Evolutionary conservation across 257 asterid genomes (phyloP).

Genomic region (Ajuga chamaepitys): DNA sequence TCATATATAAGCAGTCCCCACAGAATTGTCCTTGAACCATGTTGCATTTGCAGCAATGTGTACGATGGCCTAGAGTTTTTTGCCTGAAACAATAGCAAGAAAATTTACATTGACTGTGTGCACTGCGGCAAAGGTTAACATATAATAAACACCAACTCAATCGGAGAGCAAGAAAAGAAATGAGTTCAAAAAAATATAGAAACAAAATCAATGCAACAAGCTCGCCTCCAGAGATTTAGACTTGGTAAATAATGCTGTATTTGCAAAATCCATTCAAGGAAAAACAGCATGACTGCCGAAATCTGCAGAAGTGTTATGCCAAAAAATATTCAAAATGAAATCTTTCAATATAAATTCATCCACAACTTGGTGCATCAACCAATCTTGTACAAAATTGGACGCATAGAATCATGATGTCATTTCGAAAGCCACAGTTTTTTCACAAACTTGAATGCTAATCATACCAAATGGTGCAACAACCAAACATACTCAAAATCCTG

Average conservation of each 20-base stretch:
- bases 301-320: background rate
- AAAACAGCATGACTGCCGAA: background rate
- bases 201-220: background rate
- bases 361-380: no score
- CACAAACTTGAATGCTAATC: background rate
- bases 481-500: background rate
- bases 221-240: background rate
- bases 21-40: slow-evolving; percentile 95
- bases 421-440: background rate
- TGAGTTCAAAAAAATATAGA: background rate
- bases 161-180: background rate
- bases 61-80: slow-evolving; percentile 89
- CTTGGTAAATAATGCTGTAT: background rate
- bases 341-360: no score
- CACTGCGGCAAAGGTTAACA: background rate
- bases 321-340: background rate
- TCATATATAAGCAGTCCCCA: slow-evolving; percentile 96
- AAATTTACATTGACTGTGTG: background rate
- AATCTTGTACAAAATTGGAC: no score
- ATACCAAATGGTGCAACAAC: background rate
- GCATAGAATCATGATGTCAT: background rate
- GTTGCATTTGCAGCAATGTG: slow-evolving; percentile 67
- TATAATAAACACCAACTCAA: background rate
- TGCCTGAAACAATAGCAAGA: slow-evolving; percentile 42
- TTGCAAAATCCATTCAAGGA: background rate